Conservation (phyloP, 2,329 filamentous ascomycete species). For the Ceratocystis papillata region DNA sequence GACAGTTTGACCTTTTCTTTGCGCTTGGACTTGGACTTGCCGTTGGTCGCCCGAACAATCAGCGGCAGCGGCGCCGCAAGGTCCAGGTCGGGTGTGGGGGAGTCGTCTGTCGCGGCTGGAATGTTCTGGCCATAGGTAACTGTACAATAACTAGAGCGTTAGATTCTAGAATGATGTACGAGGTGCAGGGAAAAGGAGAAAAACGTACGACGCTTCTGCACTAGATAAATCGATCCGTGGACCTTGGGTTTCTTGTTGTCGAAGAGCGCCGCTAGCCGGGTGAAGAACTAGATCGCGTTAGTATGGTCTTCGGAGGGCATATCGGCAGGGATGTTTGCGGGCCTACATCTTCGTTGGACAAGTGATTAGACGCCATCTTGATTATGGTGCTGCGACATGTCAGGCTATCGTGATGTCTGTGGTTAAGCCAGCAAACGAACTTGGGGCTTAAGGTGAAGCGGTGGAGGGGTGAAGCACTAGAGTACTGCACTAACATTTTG, state of each 20-base stretch:
- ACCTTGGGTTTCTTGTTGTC: conserved; percentile 54
- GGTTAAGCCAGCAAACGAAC: conserved; percentile 4
- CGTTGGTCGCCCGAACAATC: conserved; percentile 75
- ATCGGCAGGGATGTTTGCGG: not conserved
- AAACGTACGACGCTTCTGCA: conserved; percentile 60
- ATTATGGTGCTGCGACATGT: not conserved
- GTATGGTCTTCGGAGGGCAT: not conserved
- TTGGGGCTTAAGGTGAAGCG: conserved; percentile 4
- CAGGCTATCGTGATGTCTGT: conserved; percentile 5
- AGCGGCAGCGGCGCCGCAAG: conserved; percentile 54
- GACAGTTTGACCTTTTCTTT: conserved; percentile 61
- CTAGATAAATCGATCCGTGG: conserved; percentile 63
- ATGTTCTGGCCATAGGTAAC: conserved; percentile 39
- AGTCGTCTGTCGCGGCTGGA: conserved; percentile 36
- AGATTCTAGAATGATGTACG: not conserved
- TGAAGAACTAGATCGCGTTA: conserved; percentile 16
- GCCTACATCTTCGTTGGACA: conserved; percentile 52
- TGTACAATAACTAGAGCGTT: conserved; percentile 27
- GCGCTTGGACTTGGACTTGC: conserved; percentile 51
- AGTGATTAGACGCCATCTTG: conserved; percentile 31
- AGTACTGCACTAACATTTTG: conserved; percentile 10
- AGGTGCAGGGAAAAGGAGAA: not conserved
- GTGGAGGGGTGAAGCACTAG: not conserved
- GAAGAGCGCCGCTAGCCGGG: conserved; percentile 46
- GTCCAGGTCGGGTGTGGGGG: conserved; percentile 50